phyloP scores from a whole-genome alignment of 352 stramenopile species.

The Phytophthora multivora region DNA sequence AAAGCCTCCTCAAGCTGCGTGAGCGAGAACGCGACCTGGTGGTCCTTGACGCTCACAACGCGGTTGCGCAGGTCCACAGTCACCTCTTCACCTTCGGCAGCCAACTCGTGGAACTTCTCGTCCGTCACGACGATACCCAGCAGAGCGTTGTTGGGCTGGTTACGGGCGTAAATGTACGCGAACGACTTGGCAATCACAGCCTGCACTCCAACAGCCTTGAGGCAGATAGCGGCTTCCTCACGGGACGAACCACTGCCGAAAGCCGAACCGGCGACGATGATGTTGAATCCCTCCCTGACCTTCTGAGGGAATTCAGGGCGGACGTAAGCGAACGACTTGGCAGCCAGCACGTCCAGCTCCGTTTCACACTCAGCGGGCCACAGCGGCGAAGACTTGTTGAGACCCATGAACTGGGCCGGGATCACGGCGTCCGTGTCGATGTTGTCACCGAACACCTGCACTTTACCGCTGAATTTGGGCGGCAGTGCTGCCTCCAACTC shows the following conservation, averaged over 20 bases:
- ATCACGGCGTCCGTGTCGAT: conserved; percentile 86
- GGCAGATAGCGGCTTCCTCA: conserved; percentile 79
- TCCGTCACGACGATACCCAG: conserved; percentile 83
- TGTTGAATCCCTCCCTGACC: conserved; percentile 75
- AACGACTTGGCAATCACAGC: conserved; percentile 88
- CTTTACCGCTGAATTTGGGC: conserved; percentile 65
- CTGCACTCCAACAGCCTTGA: conserved; percentile 81
- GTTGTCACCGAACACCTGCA: conserved; percentile 80
- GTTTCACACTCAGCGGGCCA: conserved; percentile 82
- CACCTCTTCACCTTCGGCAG: conserved; percentile 64
- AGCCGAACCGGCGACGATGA: conserved; percentile 76
- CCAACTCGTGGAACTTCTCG: conserved; percentile 80
- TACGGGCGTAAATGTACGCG: conserved; percentile 86
- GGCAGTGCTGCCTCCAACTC: conserved; percentile 60
- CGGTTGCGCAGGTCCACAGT: conserved; percentile 76
- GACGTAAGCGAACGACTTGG: conserved; percentile 85
- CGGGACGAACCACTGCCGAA: conserved; percentile 83
- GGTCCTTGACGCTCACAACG: conserved; percentile 57
- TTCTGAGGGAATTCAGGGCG: conserved; percentile 77
- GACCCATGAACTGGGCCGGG: conserved; percentile 81
- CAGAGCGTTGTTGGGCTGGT: conserved; percentile 86
- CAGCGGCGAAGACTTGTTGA: conserved; percentile 80
- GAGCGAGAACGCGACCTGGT: conserved; percentile 71
- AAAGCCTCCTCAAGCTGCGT: conserved; percentile 85
- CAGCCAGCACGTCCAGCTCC: conserved; percentile 77